Evolutionary conservation across 2,329 filamentous ascomycete species (phyloP).

Genomic region (Calonectria pauciramosa): DNA sequence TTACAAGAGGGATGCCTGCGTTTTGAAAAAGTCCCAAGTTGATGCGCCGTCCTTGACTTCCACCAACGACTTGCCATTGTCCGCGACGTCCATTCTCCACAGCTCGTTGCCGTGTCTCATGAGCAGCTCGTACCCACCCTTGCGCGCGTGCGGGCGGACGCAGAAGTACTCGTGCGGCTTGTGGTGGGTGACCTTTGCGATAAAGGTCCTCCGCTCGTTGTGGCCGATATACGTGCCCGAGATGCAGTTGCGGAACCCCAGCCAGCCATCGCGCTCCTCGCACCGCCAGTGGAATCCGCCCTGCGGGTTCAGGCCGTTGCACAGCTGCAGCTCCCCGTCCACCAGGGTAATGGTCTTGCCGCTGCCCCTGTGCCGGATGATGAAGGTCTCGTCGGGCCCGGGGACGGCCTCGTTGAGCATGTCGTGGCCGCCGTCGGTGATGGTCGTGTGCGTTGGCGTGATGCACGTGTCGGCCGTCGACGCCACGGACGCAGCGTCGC

Average conservation of each 20-base stretch:
- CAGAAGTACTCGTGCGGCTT: conserved; percentile 48
- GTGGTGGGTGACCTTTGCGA: conserved; percentile 43
- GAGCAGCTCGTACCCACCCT: conserved; percentile 52
- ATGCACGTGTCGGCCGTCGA: conserved; percentile 33
- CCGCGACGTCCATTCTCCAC: conserved; percentile 45
- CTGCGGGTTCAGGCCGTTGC: conserved; percentile 24
- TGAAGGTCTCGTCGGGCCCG: conserved; percentile 45
- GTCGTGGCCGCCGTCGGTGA: conserved; percentile 19
- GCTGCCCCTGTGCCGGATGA: conserved; percentile 47
- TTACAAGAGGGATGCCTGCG: conserved; percentile 3
- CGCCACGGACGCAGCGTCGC: conserved; percentile 37
- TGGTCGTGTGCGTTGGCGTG: conserved; percentile 36
- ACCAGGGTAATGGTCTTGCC: conserved; percentile 48
- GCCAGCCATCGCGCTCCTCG: conserved; percentile 53
- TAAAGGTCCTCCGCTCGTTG: conserved; percentile 39
- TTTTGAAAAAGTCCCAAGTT: conserved; percentile 48
- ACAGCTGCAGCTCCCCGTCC: conserved; percentile 46
- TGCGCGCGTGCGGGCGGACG: conserved; percentile 39
- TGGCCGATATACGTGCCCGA: conserved; percentile 52
- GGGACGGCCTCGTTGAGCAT: conserved; percentile 37
- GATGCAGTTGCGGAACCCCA: conserved; percentile 53
- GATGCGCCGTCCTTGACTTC: conserved; percentile 45
- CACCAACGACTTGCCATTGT: conserved; percentile 42
- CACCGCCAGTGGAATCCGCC: conserved; percentile 54
- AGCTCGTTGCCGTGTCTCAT: conserved; percentile 45